phyloP scores from a whole-genome alignment of 2,329 filamentous ascomycete genomes.

The Tricladium varicosporioides region DNA sequence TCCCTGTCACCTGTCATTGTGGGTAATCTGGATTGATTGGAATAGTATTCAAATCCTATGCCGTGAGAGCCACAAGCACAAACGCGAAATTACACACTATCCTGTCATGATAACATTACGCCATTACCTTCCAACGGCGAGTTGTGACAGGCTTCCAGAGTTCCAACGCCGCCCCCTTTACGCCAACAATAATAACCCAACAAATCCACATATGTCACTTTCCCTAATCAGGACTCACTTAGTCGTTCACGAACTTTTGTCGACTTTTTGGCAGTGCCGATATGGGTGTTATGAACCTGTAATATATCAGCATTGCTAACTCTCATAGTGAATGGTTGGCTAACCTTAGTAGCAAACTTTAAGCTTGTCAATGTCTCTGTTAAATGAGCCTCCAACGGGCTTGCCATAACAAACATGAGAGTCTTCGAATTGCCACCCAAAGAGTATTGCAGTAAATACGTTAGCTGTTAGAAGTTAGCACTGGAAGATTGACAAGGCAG shows the following conservation, averaged over 20 bases:
- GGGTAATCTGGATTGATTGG: too few relatives aligned
- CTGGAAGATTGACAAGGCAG: background rate
- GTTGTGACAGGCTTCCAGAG: background rate
- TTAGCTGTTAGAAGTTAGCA: constrained; percentile 55
- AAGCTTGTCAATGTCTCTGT: constrained; percentile 92
- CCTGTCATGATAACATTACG: too few relatives aligned
- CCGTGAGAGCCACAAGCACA: too few relatives aligned
- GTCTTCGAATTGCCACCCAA: constrained; percentile 95
- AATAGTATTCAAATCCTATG: too few relatives aligned
- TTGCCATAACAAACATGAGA: constrained; percentile 99
- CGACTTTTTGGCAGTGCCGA: constrained; percentile 80
- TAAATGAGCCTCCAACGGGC: constrained; percentile 84
- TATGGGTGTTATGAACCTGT: constrained; percentile 83
- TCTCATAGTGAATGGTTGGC: constrained; percentile 17
- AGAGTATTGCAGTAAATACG: constrained; percentile 91
- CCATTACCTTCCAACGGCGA: too few relatives aligned
- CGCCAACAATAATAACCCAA: constrained; percentile 18
- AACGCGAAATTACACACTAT: too few relatives aligned
- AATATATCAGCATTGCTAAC: constrained; percentile 1
- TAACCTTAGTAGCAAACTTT: constrained; percentile 91
- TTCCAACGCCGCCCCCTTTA: background rate
- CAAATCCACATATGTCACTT: constrained; percentile 2
- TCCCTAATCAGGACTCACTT: constrained; percentile 8
- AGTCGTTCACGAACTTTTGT: constrained; percentile 52
- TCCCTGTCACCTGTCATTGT: too few relatives aligned